Percentiles rank a stretch among this genome's conserved stretches.
phyloP scores from a whole-genome alignment of 2,329 filamentous ascomycete genomes.

The Arthrinium phaeospermum region DNA sequence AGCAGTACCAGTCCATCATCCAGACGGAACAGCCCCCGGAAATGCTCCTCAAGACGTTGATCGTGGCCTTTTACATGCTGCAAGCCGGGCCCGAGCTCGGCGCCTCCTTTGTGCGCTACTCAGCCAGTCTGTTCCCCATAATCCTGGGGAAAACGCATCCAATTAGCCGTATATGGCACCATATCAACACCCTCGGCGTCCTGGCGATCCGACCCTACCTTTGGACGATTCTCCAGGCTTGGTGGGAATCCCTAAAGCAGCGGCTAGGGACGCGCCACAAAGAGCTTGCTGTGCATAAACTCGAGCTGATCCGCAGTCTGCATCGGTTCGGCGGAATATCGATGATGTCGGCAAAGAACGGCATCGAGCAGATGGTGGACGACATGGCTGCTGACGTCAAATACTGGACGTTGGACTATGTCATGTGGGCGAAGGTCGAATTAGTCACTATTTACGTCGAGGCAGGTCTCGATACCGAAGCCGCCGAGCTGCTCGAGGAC shows the following conservation, averaged over 20 bases:
- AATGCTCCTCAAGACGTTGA: slow-evolving; percentile 18
- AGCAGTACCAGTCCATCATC: slow-evolving; percentile 19
- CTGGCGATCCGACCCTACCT: not conserved
- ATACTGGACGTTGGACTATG: slow-evolving; percentile 22
- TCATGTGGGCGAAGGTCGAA: slow-evolving; percentile 20
- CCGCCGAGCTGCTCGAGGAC: slow-evolving; percentile 1
- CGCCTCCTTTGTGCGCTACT: slow-evolving; percentile 15
- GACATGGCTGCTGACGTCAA: slow-evolving; percentile 21
- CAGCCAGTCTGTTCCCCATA: slow-evolving; percentile 10
- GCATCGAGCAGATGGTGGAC: slow-evolving; percentile 12
- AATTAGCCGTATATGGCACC: slow-evolving; percentile 20
- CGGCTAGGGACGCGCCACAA: slow-evolving; percentile 8
- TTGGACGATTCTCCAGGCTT: slow-evolving; percentile 11
- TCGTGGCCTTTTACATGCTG: slow-evolving; percentile 19
- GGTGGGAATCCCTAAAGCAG: slow-evolving; percentile 8
- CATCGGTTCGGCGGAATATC: slow-evolving; percentile 10
- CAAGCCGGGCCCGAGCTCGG: slow-evolving; percentile 19
- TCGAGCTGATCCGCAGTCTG: slow-evolving; percentile 15
- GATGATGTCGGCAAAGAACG: not conserved
- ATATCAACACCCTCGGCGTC: not conserved
- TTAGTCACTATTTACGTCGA: slow-evolving; percentile 18
- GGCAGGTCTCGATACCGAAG: slow-evolving; percentile 7
- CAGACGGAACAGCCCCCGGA: slow-evolving; percentile 11
- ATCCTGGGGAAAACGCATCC: slow-evolving; percentile 18
- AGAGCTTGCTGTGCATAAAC: slow-evolving; percentile 9